Conservation (phyloP, 805 yeast genomes). For the Candida awuae region DNA sequence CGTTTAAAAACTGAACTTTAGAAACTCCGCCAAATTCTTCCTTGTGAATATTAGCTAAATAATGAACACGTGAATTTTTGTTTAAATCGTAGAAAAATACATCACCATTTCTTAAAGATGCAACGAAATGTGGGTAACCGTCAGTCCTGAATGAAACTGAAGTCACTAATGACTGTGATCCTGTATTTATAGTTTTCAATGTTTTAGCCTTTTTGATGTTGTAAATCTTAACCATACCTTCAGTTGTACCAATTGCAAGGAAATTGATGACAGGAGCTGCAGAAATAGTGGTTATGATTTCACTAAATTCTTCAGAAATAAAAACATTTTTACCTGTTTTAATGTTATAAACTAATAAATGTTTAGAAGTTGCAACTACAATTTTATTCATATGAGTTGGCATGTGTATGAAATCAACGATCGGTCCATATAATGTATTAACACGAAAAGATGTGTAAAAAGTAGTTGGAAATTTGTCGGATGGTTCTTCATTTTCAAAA, state of each 20-base stretch:
- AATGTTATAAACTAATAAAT: slow-evolving; percentile 59
- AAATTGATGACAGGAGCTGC: slow-evolving; percentile 83
- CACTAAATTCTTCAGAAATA: slow-evolving; percentile 39
- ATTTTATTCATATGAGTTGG: slow-evolving; percentile 91
- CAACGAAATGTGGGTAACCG: slow-evolving; percentile 74
- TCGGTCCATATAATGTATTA: slow-evolving; percentile 58
- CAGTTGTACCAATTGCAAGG: slow-evolving; percentile 65
- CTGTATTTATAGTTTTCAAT: slow-evolving; percentile 44
- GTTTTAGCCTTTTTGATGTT: slow-evolving; percentile 59
- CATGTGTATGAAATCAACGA: slow-evolving; percentile 67
- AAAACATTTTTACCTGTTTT: slow-evolving; percentile 67
- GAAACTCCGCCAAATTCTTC: slow-evolving; percentile 73
- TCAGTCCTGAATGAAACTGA: slow-evolving; percentile 87
- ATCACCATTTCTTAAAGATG: slow-evolving; percentile 75
- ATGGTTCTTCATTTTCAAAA: slow-evolving; percentile 25
- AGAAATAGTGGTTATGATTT: slow-evolving; percentile 62
- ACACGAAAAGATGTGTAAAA: slow-evolving; percentile 56
- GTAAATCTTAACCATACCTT: slow-evolving; percentile 58
- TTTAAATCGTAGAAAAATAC: slow-evolving; percentile 78
- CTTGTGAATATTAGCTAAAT: slow-evolving; percentile 62
- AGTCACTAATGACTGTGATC: slow-evolving; percentile 35
- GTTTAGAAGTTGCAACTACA: slow-evolving; percentile 66
- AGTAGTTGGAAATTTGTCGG: slow-evolving; percentile 45
- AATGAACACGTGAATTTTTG: slow-evolving; percentile 64
- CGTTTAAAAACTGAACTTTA: slow-evolving; percentile 67